These are phyloP conservation scores for Colletotrichum horii DNA, from an alignment of 2,329 filamentous ascomycete species.

Conservation along the genomic window DNA sequence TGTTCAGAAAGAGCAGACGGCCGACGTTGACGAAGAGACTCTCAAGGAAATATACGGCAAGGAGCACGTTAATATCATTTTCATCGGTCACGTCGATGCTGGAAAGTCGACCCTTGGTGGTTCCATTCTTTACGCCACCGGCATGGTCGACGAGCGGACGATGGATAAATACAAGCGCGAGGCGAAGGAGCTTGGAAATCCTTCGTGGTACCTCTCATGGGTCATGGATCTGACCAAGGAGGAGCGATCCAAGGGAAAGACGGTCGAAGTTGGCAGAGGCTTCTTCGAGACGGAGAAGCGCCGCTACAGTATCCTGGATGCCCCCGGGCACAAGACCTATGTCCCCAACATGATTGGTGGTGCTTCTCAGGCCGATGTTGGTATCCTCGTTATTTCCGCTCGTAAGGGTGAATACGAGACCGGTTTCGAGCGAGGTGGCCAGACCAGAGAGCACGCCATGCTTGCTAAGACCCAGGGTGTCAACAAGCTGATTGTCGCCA, in stretches of 20 bases:
- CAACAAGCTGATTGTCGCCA: slow-evolving; percentile 91
- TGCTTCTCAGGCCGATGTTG: slow-evolving; percentile 90
- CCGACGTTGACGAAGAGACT: slow-evolving; percentile 73
- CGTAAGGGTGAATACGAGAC: slow-evolving; percentile 99
- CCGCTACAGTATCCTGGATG: slow-evolving; percentile 94
- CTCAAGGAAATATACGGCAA: slow-evolving; percentile 97
- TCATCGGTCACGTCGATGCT: slow-evolving; percentile 97
- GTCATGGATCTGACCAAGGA: slow-evolving; percentile 97
- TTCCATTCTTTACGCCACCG: slow-evolving; percentile 88
- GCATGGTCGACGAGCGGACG: slow-evolving; percentile 99
- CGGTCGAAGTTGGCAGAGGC: slow-evolving; percentile 93
- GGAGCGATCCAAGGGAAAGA: slow-evolving; percentile 95
- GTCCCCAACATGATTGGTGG: slow-evolving; percentile 98
- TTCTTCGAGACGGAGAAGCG: slow-evolving; percentile 98
- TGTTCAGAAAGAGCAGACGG: slow-evolving; percentile 81
- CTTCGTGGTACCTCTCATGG: slow-evolving; percentile 99
- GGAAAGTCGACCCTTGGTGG: slow-evolving; percentile 97
- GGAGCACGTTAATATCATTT: slow-evolving; percentile 91
- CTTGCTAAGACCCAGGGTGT: slow-evolving; percentile 98
- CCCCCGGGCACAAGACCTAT: slow-evolving; percentile 96
- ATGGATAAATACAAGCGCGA: slow-evolving; percentile 98
- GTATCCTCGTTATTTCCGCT: slow-evolving; percentile 93
- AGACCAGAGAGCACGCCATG: slow-evolving; percentile 97
- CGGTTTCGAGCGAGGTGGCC: slow-evolving; percentile 93
- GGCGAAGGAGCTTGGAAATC: slow-evolving; percentile 93